Percentiles rank a stretch among this genome's conserved stretches.
These are phyloP conservation scores for Populus simonii DNA, from an alignment of 345 rosid species.

Conservation along the genomic window DNA sequence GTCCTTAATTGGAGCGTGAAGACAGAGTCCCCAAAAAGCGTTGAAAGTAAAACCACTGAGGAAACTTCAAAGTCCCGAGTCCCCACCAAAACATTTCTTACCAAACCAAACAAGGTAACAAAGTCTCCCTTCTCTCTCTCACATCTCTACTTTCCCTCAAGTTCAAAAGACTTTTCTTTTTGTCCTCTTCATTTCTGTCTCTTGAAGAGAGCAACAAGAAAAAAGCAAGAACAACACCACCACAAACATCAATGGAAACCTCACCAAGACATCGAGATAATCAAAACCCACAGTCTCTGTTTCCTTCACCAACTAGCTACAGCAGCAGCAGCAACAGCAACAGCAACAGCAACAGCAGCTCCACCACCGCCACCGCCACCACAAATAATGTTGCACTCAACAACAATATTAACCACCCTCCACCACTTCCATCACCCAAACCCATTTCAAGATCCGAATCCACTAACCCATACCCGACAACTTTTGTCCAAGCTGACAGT, in stretches of 20 bases:
- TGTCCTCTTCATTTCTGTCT: neutral
- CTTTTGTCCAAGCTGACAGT: slow-evolving; percentile 94
- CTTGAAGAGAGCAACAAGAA: neutral
- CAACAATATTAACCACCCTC: slow-evolving; percentile 17
- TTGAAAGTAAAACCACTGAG: neutral
- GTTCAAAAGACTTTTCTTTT: slow-evolving; percentile 5
- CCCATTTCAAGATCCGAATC: slow-evolving; percentile 80
- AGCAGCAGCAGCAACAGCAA: slow-evolving; percentile 38
- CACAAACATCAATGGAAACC: slow-evolving; percentile 53
- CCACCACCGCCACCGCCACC: slow-evolving; percentile 15
- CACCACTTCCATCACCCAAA: slow-evolving; percentile 36
- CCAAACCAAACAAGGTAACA: slow-evolving; percentile 47
- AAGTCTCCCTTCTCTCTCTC: slow-evolving; percentile 4
- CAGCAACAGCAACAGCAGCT: slow-evolving; percentile 32
- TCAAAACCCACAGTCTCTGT: slow-evolving; percentile 28
- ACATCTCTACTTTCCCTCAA: neutral
- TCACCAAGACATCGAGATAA: slow-evolving; percentile 45
- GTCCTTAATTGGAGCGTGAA: neutral
- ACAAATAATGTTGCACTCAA: slow-evolving; percentile 29
- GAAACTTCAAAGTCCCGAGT: slow-evolving; percentile 9
- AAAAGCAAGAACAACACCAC: neutral
- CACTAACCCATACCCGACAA: slow-evolving; percentile 82
- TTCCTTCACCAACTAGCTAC: slow-evolving; percentile 54
- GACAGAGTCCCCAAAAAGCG: neutral
- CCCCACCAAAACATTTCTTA: slow-evolving; percentile 59